phyloP scores from a whole-genome alignment of 2,329 filamentous ascomycete genomes.

The Trichoderma semiorbis region DNA sequence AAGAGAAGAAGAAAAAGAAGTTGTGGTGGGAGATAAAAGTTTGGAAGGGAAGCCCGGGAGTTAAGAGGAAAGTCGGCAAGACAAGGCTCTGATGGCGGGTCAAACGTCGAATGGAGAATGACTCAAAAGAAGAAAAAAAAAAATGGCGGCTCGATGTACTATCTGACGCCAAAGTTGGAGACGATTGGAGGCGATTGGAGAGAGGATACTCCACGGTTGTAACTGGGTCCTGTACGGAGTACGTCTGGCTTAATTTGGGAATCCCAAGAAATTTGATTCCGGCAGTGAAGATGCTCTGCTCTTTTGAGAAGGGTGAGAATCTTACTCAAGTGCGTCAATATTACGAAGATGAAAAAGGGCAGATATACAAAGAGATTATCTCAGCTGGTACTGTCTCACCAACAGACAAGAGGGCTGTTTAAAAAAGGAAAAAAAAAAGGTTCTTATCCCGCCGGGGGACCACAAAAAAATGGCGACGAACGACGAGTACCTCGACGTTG shows the following conservation, averaged over 20 bases:
- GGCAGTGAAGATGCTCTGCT: background rate
- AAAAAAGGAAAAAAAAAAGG: conserved; percentile 4
- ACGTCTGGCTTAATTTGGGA: background rate
- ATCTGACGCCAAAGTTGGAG: background rate
- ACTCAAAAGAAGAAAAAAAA: conserved; percentile 1
- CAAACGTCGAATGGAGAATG: conserved; percentile 11
- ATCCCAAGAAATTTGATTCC: background rate
- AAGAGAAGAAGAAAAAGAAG: background rate
- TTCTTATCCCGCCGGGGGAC: conserved; percentile 13
- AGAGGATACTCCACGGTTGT: background rate
- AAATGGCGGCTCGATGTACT: background rate
- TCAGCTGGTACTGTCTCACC: background rate
- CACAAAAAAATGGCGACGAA: background rate
- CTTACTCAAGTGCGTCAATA: background rate
- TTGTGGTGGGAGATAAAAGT: background rate
- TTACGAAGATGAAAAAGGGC: background rate
- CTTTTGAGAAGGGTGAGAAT: background rate
- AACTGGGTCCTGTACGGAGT: background rate
- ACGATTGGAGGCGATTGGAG: background rate
- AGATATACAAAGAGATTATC: background rate
- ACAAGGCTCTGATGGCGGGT: conserved; percentile 11
- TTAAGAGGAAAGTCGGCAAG: background rate
- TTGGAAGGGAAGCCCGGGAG: background rate
- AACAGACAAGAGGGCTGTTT: background rate
- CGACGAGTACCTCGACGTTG: background rate